These are phyloP conservation scores for Naegleria fowleri DNA, from an alignment of 208 protist genomes.

Conservation along the genomic window DNA sequence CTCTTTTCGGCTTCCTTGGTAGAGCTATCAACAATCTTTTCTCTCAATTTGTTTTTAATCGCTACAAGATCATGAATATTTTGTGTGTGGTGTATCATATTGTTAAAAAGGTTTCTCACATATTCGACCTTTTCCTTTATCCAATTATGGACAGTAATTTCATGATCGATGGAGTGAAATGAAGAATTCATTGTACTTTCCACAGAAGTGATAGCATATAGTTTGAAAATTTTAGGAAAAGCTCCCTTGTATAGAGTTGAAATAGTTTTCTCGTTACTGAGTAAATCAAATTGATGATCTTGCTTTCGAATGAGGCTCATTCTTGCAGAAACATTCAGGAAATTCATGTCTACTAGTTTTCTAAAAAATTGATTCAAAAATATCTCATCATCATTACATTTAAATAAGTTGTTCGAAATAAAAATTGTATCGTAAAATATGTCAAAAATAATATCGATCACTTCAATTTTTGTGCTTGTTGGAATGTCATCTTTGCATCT, in stretches of 20 bases:
- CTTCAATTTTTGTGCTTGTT: not conserved
- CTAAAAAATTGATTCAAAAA: not conserved
- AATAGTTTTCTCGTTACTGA: not conserved
- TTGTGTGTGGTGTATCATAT: not conserved
- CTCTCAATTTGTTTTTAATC: not conserved
- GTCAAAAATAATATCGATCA: not conserved
- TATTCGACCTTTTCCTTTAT: not conserved
- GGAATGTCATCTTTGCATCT: not conserved
- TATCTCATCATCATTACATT: not conserved
- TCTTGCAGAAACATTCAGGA: not conserved
- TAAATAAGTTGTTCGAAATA: not conserved
- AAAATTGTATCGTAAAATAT: not conserved
- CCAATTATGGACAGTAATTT: not conserved
- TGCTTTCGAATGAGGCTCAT: not conserved
- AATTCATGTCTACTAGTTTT: not conserved
- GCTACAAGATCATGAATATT: not conserved
- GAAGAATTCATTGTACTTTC: not conserved
- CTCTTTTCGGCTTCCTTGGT: not conserved
- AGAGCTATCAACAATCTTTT: not conserved
- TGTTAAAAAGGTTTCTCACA: not conserved
- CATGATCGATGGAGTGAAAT: not conserved
- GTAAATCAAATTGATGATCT: constrained; percentile 2
- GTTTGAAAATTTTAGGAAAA: not conserved
- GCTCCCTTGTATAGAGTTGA: not conserved
- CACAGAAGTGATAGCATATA: not conserved